phyloP scores from a whole-genome alignment of 495 filamentous ascomycete genomes.

The Acidiella bohemica region DNA sequence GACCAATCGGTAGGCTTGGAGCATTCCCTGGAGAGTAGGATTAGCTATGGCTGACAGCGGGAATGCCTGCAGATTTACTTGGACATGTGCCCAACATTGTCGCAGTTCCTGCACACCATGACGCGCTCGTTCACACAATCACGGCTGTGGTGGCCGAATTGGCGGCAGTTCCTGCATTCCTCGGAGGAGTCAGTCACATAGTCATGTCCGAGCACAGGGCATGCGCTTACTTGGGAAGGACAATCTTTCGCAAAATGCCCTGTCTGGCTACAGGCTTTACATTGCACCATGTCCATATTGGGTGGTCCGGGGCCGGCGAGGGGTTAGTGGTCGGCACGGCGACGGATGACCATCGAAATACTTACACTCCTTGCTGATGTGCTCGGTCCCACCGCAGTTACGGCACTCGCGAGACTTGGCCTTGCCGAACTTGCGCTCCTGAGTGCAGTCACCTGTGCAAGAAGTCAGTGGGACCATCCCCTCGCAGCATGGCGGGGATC shows the following conservation, averaged over 20 bases:
- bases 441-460: slow-evolving; percentile 56
- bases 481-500: too few species aligned
- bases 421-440: slow-evolving; percentile 28
- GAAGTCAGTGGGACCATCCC: too few species aligned
- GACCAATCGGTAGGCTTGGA: slow-evolving; percentile 45
- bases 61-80: neutral
- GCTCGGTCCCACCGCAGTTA: slow-evolving; percentile 62
- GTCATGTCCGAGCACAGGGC: too few species aligned
- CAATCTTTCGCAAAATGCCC: slow-evolving; percentile 83
- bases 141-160: slow-evolving; percentile 20
- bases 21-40: slow-evolving; percentile 21
- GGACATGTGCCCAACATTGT: neutral
- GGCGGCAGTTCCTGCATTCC: slow-evolving; percentile 26
- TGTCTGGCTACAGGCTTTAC: slow-evolving; percentile 59
- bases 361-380: slow-evolving; percentile 32
- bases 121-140: slow-evolving; percentile 3
- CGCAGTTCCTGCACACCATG: neutral
- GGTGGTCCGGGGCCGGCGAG: slow-evolving; percentile 48
- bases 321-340: neutral
- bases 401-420: slow-evolving; percentile 63
- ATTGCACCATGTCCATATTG: slow-evolving; percentile 61
- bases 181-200: slow-evolving; percentile 32
- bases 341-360: neutral
- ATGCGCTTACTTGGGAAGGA: too few species aligned
- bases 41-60: slow-evolving; percentile 7